Evolutionary conservation across 352 stramenopile species (phyloP), one percentile per base, ranked within the genome.

Genomic region (Blastocystis sp.): DNA sequence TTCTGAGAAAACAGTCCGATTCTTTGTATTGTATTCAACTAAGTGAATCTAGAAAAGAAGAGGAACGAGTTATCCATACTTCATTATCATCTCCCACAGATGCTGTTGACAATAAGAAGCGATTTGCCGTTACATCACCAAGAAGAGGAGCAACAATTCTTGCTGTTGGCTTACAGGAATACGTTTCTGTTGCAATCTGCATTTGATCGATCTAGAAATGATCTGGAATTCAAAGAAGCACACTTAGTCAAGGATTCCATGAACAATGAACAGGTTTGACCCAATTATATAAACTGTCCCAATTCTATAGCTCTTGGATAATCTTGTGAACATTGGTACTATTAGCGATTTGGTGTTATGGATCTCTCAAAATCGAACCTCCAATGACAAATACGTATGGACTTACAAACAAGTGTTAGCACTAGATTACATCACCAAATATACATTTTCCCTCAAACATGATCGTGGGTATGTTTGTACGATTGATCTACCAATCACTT

Each of bases 101-200:
- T 61, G 67, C 37, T 42, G 67, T 80, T 27, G 43, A 42, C 43
- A 80, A 61, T 2, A 80, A 24, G 43, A 80, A 80, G 11, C 67
- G 67, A 54, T 80, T 80, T 29, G 67, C 35, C n/a, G 67, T 24
- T 1, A 80, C 27, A 32, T 80, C 67, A 58, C 67, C 67, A 19
- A 61, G 19, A 24, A 80, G 42, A 37, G 67, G 67, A 58, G 51
- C 67, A 27, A 80, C 67, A 12, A 80, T 49, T 46, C 67, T 46
- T 24, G 67, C 51, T 63, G 67, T 29, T 46, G 49, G 46, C 67
- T 80, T 80, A 49, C 67, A 80, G 14, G 67, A 59, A 37, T 80
- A 80, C 14, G 61, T 61, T 24, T 80, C 67, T 39, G 67, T 80
- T 58, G 67, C 39, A 49, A 80, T 59, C 43, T 80, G 67, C 67